Evolutionary conservation across 345 rosid species (phyloP).

Genomic region (Zanthoxylum bungeanum): DNA sequence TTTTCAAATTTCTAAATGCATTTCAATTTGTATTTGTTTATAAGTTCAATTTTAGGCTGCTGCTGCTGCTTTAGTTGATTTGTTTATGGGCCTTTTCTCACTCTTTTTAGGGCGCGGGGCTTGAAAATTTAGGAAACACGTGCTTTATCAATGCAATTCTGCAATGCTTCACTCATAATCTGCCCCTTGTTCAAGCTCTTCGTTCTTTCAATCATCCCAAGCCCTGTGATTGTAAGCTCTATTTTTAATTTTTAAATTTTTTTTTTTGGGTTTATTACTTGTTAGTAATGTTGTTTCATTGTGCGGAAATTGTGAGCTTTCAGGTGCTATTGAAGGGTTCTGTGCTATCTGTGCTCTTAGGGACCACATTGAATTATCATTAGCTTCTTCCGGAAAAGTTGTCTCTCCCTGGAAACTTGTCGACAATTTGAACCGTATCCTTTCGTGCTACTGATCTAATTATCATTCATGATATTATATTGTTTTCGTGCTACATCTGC

Average conservation of each 20-base stretch:
- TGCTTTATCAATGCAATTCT: slow-evolving; percentile 83
- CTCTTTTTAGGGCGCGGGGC: slow-evolving; percentile 81
- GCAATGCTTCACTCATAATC: slow-evolving; percentile 90
- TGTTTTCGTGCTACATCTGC: no score
- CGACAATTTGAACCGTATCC: slow-evolving; percentile 72
- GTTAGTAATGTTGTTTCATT: slow-evolving; percentile 13
- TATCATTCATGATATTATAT: no score
- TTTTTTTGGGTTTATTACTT: not conserved
- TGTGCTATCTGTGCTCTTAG: slow-evolving; percentile 53
- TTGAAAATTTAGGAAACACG: slow-evolving; percentile 71
- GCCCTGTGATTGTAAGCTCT: slow-evolving; percentile 51
- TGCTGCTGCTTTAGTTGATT: no score
- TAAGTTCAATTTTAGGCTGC: not conserved
- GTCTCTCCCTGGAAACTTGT: slow-evolving; percentile 47
- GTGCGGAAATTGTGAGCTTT: slow-evolving; percentile 6
- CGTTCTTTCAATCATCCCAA: slow-evolving; percentile 30
- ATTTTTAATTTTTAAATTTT: no score
- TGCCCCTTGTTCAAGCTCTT: slow-evolving; percentile 62
- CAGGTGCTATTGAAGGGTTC: slow-evolving; percentile 56
- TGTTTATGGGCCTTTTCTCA: not conserved
- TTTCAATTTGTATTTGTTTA: not conserved
- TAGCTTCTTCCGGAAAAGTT: slow-evolving; percentile 41
- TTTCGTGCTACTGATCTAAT: not conserved
- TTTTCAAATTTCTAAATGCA: not conserved
- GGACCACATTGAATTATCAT: slow-evolving; percentile 48